Evolutionary conservation across 768 basidiomycete genomes (phyloP), one percentile per base, ranked within the genome.

Genomic region (Xanthoconium purpureum): DNA sequence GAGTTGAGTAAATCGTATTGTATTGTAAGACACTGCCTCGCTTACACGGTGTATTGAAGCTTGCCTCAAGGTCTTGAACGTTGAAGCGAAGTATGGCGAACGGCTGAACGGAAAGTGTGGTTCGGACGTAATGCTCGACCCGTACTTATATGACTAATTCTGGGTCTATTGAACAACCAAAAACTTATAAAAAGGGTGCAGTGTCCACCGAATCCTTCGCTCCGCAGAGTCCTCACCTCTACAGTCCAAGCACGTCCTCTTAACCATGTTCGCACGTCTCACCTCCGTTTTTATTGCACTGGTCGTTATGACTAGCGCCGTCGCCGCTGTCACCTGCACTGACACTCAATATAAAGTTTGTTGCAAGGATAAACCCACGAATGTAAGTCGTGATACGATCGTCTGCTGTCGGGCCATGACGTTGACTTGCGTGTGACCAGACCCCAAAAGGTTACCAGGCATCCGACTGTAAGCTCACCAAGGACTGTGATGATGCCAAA

Each of bases 141-240:
- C 36, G 7, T 14, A 24, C 24, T 24, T 24, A 24, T 24, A 24
- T 8, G 79, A 38, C 14, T 15, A 38, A 38, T 15, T 6, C 37
- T 38, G 37, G 37, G 14, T 38, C 13, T 13, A 13, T 11, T 9
- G 11, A 20, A 37, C 5, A 37, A 24, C 13, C 32, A 5, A 30
- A 28, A 53, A 50, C 48, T 15, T 42, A 52, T 55, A n/a, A 52
- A 54, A 52, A 30, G 36, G 47, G 14, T n/a, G 2, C 11, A 11
- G 10, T 15, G 8, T 14, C 36, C 36, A 15, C 24, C n/a, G 6
- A 18, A 6, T 15, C 2, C 4, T n/a, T n/a, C 13, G 18, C 32
- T 54, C 28, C 9, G 13, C 17, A 2, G 20, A 7, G 3, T 18
- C 13, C 18, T 29, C 36, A 20, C 2, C 14, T 39, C 11, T 4